phyloP scores from a whole-genome alignment of 106 monocot genomes.

The Dendrobium nobile region DNA sequence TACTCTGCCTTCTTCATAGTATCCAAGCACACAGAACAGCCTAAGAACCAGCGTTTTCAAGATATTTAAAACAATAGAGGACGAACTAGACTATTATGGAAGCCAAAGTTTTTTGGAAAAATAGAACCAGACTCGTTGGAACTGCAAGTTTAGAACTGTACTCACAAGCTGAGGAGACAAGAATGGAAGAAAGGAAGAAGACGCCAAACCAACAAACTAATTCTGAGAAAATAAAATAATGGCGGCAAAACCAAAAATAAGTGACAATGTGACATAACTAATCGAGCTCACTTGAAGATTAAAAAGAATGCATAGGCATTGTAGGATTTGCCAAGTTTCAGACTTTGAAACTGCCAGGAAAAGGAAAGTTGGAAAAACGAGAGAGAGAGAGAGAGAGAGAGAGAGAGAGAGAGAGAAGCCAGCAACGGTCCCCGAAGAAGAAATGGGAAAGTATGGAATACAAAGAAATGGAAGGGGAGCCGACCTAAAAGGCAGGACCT shows the following conservation, averaged over 20 bases:
- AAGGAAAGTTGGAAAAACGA: neutral
- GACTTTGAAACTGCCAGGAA: neutral
- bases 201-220: neutral
- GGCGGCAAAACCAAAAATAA: neutral
- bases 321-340: neutral
- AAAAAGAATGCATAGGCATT: neutral
- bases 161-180: neutral
- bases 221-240: neutral
- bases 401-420: neutral
- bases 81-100: neutral
- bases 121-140: neutral
- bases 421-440: neutral
- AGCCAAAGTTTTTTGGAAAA: neutral
- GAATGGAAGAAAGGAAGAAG: neutral
- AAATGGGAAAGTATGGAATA: neutral
- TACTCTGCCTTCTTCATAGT: neutral
- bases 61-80: neutral
- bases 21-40: neutral
- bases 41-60: neutral
- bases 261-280: neutral
- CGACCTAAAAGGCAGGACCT: slow-evolving; percentile 12
- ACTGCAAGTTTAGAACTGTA: neutral
- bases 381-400: neutral
- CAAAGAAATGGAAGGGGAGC: neutral
- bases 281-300: neutral